Evolutionary conservation across 345 rosid genomes (phyloP).

Genomic region (Citrus mangshanensis): DNA sequence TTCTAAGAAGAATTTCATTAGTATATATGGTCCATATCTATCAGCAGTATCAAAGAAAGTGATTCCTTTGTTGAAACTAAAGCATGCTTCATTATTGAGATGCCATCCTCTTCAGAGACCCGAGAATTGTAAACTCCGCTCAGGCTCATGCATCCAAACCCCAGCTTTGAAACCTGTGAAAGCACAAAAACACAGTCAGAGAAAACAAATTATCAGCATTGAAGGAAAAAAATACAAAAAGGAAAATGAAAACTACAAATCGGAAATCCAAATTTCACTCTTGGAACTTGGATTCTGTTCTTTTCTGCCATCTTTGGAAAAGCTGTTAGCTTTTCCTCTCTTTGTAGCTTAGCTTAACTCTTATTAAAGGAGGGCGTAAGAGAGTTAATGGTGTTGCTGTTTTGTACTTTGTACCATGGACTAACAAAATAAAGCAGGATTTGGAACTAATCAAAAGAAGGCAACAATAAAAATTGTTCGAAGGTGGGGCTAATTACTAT

Average conservation of each 20-base stretch:
- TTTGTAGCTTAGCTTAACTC: too few relatives aligned
- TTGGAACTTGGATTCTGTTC: slow-evolving; percentile 19
- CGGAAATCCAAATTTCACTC: slow-evolving; percentile 30
- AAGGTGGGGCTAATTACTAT: too few relatives aligned
- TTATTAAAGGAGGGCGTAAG: neutral
- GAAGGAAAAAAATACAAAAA: too few relatives aligned
- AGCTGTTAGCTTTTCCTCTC: neutral
- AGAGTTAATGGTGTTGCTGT: neutral
- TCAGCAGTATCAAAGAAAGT: slow-evolving; percentile 53
- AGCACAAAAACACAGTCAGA: neutral
- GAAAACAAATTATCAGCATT: neutral
- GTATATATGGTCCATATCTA: slow-evolving; percentile 34
- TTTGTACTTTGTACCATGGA: too few relatives aligned
- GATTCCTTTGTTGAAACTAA: slow-evolving; percentile 45
- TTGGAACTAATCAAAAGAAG: too few relatives aligned
- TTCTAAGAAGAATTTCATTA: slow-evolving; percentile 49
- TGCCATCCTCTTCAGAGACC: slow-evolving; percentile 34
- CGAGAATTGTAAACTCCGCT: slow-evolving; percentile 39
- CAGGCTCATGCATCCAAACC: slow-evolving; percentile 49
- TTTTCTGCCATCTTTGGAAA: slow-evolving; percentile 11
- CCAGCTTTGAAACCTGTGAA: slow-evolving; percentile 38
- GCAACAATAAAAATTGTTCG: too few relatives aligned
- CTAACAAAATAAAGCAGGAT: too few relatives aligned
- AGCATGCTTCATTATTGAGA: slow-evolving; percentile 34
- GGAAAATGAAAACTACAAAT: neutral